Base-by-base conservation (phyloP, 2,329 filamentous ascomycete species). In the Trichoderma sp. region DNA sequence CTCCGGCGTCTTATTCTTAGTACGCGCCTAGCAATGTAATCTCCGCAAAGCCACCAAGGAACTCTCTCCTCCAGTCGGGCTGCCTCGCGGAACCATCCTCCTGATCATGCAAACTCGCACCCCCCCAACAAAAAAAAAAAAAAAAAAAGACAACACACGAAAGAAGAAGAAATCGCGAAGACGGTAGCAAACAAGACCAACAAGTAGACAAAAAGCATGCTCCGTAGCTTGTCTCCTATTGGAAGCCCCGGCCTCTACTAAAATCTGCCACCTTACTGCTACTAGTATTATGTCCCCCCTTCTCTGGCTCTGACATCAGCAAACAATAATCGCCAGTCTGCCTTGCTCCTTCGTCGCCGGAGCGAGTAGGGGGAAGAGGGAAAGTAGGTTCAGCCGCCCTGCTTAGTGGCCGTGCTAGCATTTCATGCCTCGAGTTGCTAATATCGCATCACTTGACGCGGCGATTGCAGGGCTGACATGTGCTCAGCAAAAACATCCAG, bases 251-350 rank as follows among this genome's bases (percentile, higher is more conserved):
- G 32, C 9, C n/a, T 57, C 22, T 39, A 25, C 45, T 37, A 39
- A 54, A 17, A 39, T 53, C 22, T 27, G 59, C 45, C 48, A 10
- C 59, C 32, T 37, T 63, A 29, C 39, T 67, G 32, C 57, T 54
- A 39, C 34, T 42, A 45, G n/a, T 6, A 56, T 42, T n/a, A 57
- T 54, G 22, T 39, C 32, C 25, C n/a, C 45, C n/a, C n/a, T n/a
- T n/a, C n/a, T 63, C 29, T 50, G 19, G 29, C 19, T 63, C 63
- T 65, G 63, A 65, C 63, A 65, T 65, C 29, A 48, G 63, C 39
- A 63, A 63, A 50, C 25, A 17, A 25, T n/a, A 42, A 42, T 34
- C 27, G 27, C 37, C 50, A 65, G 29, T 65, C 50, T 57, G 63
- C 63, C 63, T 57, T 56, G 37, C 37, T 29, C 15, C 50, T 53